phyloP scores from a whole-genome alignment of 2,329 filamentous ascomycete species.

The Xylariales sp. region DNA sequence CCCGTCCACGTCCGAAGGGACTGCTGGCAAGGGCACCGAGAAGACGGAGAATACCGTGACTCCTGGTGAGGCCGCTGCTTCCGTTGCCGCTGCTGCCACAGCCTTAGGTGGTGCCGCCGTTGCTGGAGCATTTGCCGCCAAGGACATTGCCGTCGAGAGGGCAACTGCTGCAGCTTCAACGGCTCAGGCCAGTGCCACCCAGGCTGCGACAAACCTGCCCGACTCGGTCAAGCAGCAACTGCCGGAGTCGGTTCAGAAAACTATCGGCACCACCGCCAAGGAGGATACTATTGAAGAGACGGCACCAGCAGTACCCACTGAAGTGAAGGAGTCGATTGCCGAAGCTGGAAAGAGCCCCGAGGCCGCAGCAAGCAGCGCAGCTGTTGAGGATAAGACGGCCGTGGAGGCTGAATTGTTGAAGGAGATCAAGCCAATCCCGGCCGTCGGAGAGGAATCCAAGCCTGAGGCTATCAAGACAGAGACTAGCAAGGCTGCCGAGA shows the following conservation, averaged over 20 bases:
- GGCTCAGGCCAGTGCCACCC: conserved; percentile 20
- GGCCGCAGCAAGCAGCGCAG: conserved; percentile 62
- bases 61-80: conserved; percentile 36
- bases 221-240: conserved; percentile 48
- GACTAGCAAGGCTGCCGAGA: conserved; percentile 13
- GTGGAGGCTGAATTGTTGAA: conserved; percentile 71
- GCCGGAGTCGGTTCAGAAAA: conserved; percentile 45
- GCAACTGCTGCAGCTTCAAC: conserved; percentile 32
- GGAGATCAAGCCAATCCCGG: conserved; percentile 44
- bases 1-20: conserved; percentile 53
- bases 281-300: conserved; percentile 38
- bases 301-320: conserved; percentile 47
- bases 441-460: conserved; percentile 14
- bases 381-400: conserved; percentile 69
- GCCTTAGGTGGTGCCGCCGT: conserved; percentile 32
- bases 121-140: conserved; percentile 31
- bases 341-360: conserved; percentile 62
- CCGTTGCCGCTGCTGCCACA: conserved; percentile 37
- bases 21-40: conserved; percentile 45
- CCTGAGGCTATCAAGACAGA: conserved; percentile 4
- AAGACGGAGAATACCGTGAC: conserved; percentile 45
- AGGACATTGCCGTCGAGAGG: conserved; percentile 36
- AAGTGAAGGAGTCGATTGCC: conserved; percentile 54
- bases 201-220: conserved; percentile 43
- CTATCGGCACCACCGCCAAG: conserved; percentile 38